phyloP scores from a whole-genome alignment of 495 filamentous ascomycete genomes.

The Pyrenula aspistea region DNA sequence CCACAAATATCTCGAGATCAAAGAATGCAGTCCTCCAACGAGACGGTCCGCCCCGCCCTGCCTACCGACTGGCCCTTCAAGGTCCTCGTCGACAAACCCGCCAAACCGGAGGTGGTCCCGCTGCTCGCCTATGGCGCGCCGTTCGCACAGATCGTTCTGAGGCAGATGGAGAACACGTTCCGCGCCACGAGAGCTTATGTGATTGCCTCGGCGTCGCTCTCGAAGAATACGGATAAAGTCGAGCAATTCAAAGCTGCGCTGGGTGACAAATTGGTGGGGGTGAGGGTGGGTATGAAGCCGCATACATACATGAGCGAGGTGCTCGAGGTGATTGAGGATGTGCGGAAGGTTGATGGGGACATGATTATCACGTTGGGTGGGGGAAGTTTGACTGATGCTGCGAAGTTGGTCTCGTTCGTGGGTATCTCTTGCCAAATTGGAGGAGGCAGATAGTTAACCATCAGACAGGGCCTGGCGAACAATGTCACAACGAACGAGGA shows the following conservation, averaged over 20 bases:
- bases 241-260: conserved; percentile 30
- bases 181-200: conserved; percentile 43
- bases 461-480: conserved; percentile 40
- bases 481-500: conserved; percentile 26
- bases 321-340: conserved; percentile 38
- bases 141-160: conserved; percentile 34
- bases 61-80: too few relatives aligned
- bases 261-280: conserved; percentile 33
- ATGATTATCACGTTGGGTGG: conserved; percentile 48
- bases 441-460: too few relatives aligned
- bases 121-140: conserved; percentile 37
- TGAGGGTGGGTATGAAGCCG: conserved; percentile 42
- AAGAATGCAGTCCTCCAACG: too few relatives aligned
- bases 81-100: too few relatives aligned
- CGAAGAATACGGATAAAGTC: conserved; percentile 38
- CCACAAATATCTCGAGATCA: too few relatives aligned
- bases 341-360: conserved; percentile 35
- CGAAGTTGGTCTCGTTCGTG: conserved; percentile 44
- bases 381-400: conserved; percentile 48
- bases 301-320: conserved; percentile 51
- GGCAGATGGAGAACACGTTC: conserved; percentile 39
- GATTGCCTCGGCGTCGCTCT: conserved; percentile 44
- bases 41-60: too few relatives aligned
- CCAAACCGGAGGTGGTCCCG: too few relatives aligned
- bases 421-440: too few relatives aligned